Evolutionary conservation across 75 land plant genomes (phyloP).

Genomic region (Chamaecyparis obtusa): DNA sequence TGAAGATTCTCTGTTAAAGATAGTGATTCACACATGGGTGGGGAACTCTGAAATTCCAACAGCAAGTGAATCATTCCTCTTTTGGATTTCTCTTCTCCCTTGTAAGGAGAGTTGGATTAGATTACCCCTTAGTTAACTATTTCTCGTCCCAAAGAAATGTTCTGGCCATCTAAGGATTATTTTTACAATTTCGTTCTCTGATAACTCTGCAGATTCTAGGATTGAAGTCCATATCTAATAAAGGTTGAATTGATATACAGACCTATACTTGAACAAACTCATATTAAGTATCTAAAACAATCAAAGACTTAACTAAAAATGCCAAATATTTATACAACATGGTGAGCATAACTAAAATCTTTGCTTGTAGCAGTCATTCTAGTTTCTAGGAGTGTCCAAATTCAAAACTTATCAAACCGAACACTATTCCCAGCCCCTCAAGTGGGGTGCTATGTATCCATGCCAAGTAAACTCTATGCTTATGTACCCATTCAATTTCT

Average conservation of each 20-base stretch:
- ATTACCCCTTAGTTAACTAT: not conserved
- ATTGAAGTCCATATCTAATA: not conserved
- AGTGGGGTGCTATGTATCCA: not conserved
- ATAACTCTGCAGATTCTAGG: not conserved
- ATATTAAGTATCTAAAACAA: not conserved
- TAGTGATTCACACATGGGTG: not conserved
- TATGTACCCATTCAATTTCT: not conserved
- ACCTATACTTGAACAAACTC: not conserved
- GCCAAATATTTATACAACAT: too few relatives aligned
- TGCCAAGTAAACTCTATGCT: not conserved
- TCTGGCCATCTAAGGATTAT: not conserved
- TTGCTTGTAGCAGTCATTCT: not conserved
- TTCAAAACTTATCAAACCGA: not conserved
- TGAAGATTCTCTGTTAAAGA: not conserved
- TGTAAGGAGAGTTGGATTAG: too few relatives aligned
- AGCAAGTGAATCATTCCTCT: too few relatives aligned
- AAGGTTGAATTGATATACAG: not conserved
- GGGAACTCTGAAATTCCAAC: not conserved
- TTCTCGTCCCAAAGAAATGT: not conserved
- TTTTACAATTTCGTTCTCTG: not conserved
- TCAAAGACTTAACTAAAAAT: not conserved
- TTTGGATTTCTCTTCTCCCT: too few relatives aligned
- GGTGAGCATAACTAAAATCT: not conserved
- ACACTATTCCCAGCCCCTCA: not conserved
- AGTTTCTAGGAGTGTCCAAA: not conserved